Conservation (phyloP, 768 basidiomycete species). For the Termitomyces sp. region DNA sequence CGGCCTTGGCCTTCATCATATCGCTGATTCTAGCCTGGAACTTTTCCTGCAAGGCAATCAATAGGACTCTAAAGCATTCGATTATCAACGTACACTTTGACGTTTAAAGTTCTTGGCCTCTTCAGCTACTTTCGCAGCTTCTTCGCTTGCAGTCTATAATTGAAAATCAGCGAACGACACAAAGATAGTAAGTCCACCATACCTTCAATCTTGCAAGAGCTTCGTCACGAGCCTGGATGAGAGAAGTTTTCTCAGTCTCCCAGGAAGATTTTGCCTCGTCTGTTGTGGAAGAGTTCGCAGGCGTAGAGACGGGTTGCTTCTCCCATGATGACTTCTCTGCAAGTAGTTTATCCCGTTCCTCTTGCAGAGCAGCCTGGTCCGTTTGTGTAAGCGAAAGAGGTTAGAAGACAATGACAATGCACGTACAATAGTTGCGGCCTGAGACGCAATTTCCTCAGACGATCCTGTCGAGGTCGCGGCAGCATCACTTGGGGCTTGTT, state of each 20-base stretch:
- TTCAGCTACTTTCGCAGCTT: conserved; percentile 39
- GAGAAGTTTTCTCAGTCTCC: conserved; percentile 59
- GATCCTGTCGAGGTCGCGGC: conserved; percentile 14
- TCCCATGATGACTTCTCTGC: conserved; percentile 53
- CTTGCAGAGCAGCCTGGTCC: conserved; percentile 45
- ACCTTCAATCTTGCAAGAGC: conserved; percentile 60
- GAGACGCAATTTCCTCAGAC: conserved; percentile 24
- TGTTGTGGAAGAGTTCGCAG: conserved; percentile 13
- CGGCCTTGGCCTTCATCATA: conserved; percentile 47
- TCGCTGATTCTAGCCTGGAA: conserved; percentile 53
- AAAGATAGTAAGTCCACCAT: neutral
- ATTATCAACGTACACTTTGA: conserved; percentile 31
- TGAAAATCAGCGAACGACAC: neutral
- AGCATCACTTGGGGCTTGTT: conserved; percentile 22
- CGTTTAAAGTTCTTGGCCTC: conserved; percentile 41
- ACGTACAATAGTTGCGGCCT: conserved; percentile 36
- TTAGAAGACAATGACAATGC: neutral
- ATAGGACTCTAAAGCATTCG: neutral
- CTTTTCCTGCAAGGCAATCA: conserved; percentile 46
- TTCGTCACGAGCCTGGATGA: conserved; percentile 58
- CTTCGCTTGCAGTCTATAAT: conserved; percentile 35
- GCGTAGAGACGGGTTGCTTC: conserved; percentile 23
- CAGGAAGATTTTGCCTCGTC: conserved; percentile 35
- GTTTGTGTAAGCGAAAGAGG: neutral
- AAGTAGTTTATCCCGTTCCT: conserved; percentile 61